Percentiles rank a stretch among this genome's conserved stretches.
Evolutionary conservation across 345 rosid species (phyloP).

Genomic region (Brassica carinata): DNA sequence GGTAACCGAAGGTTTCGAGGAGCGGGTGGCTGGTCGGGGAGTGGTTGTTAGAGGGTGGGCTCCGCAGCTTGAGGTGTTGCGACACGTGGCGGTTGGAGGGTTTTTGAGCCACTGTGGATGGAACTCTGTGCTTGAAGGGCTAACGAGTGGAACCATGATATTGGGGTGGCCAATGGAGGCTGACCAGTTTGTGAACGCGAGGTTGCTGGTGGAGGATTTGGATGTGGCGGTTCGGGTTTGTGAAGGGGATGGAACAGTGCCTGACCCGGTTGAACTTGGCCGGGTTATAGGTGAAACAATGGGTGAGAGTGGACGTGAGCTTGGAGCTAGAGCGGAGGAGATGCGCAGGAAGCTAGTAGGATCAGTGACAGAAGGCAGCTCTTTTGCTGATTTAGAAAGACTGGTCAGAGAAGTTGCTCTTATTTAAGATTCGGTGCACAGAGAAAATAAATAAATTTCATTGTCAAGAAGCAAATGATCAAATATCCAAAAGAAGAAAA

Average conservation of each 20-base stretch:
- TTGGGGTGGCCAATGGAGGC: slow-evolving; percentile 71
- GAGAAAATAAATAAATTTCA: background rate
- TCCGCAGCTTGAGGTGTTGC: slow-evolving; percentile 54
- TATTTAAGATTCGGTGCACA: background rate
- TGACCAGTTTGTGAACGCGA: slow-evolving; percentile 45
- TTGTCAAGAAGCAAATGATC: background rate
- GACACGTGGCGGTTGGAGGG: slow-evolving; percentile 59
- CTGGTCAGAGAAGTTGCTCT: slow-evolving; percentile 8
- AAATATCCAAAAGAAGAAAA: background rate
- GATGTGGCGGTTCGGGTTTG: slow-evolving; percentile 54
- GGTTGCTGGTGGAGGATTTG: slow-evolving; percentile 57
- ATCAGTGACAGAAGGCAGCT: slow-evolving; percentile 10
- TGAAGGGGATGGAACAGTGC: slow-evolving; percentile 55
- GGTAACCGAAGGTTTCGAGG: slow-evolving; percentile 53
- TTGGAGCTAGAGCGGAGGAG: slow-evolving; percentile 3
- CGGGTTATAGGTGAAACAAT: slow-evolving; percentile 35
- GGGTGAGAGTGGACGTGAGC: slow-evolving; percentile 23
- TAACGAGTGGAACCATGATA: slow-evolving; percentile 50
- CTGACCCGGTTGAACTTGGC: slow-evolving; percentile 51
- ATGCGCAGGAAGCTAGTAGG: background rate
- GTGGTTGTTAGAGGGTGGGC: slow-evolving; percentile 57
- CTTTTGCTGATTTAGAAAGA: slow-evolving; percentile 17
- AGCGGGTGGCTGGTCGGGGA: slow-evolving; percentile 49
- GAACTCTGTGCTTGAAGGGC: slow-evolving; percentile 52
- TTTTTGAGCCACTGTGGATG: slow-evolving; percentile 59